Percentiles rank a stretch among this genome's conserved stretches.
Evolutionary conservation across 352 stramenopile species (phyloP).

Genomic region (Pythium chondricola): DNA sequence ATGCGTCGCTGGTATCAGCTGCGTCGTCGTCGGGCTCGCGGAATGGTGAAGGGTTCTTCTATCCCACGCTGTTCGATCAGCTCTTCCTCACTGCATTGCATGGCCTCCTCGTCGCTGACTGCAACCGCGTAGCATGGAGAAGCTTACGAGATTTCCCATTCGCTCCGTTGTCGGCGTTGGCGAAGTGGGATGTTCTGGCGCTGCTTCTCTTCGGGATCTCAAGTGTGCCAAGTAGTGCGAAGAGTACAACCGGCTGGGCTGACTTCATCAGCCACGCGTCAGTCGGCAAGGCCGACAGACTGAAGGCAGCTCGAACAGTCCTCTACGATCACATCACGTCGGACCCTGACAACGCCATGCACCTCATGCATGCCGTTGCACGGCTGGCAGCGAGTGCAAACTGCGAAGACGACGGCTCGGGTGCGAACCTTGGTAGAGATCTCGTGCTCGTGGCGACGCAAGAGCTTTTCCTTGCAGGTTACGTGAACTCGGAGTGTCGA

Average conservation of each 20-base stretch:
- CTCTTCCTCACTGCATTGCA: conserved; percentile 79
- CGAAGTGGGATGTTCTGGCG: conserved; percentile 79
- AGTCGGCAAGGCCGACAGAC: conserved; percentile 17
- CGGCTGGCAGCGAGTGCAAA: conserved; percentile 31
- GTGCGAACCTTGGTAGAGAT: conserved; percentile 11
- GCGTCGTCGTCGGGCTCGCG: conserved; percentile 15
- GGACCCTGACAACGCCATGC: conserved; percentile 57
- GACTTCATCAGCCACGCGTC: conserved; percentile 51
- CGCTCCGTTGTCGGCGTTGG: conserved; percentile 52
- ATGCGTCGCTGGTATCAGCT: conserved; percentile 50
- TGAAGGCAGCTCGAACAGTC: conserved; percentile 36
- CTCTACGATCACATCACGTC: conserved; percentile 55
- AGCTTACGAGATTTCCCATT: conserved; percentile 70
- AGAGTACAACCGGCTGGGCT: conserved; percentile 53
- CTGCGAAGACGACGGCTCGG: conserved; percentile 4
- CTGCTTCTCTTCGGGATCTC: conserved; percentile 70
- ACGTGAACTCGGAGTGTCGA: conserved; percentile 17
- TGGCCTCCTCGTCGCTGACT: conserved; percentile 60
- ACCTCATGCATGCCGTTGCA: conserved; percentile 69
- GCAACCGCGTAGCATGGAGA: conserved; percentile 76
- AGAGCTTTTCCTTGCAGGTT: conserved; percentile 22
- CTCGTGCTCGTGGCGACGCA: conserved; percentile 20
- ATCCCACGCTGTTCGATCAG: conserved; percentile 81
- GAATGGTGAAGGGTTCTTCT: conserved; percentile 36
- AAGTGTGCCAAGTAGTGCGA: conserved; percentile 48